These are phyloP conservation scores for Colletotrichum lini DNA, from an alignment of 2,329 filamentous ascomycete genomes.

Conservation along the genomic window DNA sequence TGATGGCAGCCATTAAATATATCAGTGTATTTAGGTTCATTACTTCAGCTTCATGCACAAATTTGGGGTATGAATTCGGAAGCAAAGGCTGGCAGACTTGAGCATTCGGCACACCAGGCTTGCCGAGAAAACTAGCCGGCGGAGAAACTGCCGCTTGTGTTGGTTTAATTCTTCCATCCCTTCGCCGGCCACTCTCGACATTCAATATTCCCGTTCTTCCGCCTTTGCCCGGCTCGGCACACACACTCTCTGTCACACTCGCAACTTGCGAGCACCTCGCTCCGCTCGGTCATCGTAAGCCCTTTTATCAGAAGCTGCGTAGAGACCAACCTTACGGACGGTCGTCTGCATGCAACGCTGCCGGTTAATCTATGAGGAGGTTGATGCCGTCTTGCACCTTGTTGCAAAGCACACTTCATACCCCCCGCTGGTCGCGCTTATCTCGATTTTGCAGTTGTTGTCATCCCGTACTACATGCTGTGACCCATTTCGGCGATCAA, in stretches of 20 bases:
- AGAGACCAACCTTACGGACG: neutral
- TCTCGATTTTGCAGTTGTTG: neutral
- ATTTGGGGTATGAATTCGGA: too few relatives aligned
- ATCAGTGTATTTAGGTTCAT: neutral
- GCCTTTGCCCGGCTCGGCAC: slow-evolving; percentile 38
- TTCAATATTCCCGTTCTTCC: slow-evolving; percentile 23
- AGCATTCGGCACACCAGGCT: too few relatives aligned
- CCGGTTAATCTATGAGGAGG: neutral
- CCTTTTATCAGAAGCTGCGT: neutral
- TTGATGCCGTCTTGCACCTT: slow-evolving; percentile 8
- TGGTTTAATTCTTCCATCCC: neutral
- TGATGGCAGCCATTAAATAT: neutral
- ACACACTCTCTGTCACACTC: neutral
- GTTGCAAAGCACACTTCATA: slow-evolving; percentile 23
- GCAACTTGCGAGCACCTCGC: too few relatives aligned
- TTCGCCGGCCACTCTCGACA: neutral
- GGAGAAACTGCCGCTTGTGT: slow-evolving; percentile 17
- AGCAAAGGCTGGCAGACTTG: neutral
- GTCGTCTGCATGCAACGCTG: neutral
- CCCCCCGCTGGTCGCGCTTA: slow-evolving; percentile 29
- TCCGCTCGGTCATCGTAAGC: neutral
- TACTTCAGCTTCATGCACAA: neutral
- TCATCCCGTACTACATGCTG: neutral
- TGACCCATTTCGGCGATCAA: neutral
- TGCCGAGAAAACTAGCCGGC: neutral